Conservation (phyloP, 2,329 filamentous ascomycete species). For the Orbilia quercus region DNA sequence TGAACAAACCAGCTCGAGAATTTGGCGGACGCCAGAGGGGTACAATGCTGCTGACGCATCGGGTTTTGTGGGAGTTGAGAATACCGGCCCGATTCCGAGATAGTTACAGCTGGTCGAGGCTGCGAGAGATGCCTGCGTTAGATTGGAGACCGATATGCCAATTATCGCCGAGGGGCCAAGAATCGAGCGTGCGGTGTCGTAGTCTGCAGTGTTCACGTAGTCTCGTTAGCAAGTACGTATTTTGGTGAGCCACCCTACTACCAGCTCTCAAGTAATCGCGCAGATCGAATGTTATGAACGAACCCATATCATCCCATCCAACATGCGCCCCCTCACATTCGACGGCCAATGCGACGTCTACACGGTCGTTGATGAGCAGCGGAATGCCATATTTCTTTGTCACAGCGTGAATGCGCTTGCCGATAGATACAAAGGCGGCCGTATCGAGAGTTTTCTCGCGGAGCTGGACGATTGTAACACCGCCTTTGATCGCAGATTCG, state of each 20-base stretch:
- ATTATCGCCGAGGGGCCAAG: conserved; percentile 84
- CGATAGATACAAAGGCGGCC: conserved; percentile 75
- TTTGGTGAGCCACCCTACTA: conserved; percentile 15
- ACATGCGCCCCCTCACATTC: conserved; percentile 93
- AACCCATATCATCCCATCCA: conserved; percentile 91
- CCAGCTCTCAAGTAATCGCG: conserved; percentile 17
- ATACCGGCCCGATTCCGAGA: conserved; percentile 89
- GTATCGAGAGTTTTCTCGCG: conserved; percentile 87
- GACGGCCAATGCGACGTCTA: conserved; percentile 86
- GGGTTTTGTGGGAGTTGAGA: conserved; percentile 79
- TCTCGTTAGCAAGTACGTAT: too few relatives aligned
- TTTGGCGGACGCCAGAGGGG: conserved; percentile 74
- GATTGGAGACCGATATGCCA: conserved; percentile 83
- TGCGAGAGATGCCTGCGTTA: conserved; percentile 78
- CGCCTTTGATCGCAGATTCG: conserved; percentile 62
- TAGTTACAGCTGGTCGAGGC: conserved; percentile 85
- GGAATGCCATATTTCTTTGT: conserved; percentile 77
- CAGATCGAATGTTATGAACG: conserved; percentile 59
- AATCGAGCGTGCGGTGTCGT: conserved; percentile 74
- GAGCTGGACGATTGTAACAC: conserved; percentile 86
- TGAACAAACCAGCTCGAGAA: conserved; percentile 72
- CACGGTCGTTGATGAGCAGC: conserved; percentile 89
- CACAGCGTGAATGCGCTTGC: conserved; percentile 75
- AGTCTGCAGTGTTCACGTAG: conserved; percentile 64
- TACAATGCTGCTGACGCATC: conserved; percentile 64